phyloP scores from a whole-genome alignment of 768 basidiomycete genomes.

The Russula emetica region DNA sequence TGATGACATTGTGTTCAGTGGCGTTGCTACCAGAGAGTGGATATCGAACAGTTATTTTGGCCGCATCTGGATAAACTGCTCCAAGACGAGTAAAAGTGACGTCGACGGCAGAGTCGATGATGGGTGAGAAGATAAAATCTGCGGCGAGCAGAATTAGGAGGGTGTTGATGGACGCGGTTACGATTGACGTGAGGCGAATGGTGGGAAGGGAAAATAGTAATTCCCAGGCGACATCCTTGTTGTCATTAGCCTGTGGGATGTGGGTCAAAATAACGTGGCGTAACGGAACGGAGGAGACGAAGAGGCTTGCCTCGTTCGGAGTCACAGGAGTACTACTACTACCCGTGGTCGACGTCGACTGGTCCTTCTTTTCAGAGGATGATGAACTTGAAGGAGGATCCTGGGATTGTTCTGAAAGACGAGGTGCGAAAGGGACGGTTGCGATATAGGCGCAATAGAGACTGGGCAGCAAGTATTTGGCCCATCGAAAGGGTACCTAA shows the following conservation, averaged over 20 bases:
- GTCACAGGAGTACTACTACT: too few species aligned
- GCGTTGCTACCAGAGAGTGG: conserved; percentile 38
- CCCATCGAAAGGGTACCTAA: conserved; percentile 1
- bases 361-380: conserved; percentile 4
- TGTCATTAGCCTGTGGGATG: conserved; percentile 1
- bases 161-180: conserved; percentile 40
- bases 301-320: conserved; percentile 31
- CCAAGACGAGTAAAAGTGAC: conserved; percentile 67
- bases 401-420: neutral
- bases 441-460: conserved; percentile 19
- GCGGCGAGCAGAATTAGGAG: conserved; percentile 36
- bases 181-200: conserved; percentile 27
- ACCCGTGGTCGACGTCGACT: neutral
- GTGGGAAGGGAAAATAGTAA: conserved; percentile 37
- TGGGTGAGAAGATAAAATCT: conserved; percentile 55
- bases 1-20: conserved; percentile 35
- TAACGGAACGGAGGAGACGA: conserved; percentile 32
- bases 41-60: conserved; percentile 60
- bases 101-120: conserved; percentile 49
- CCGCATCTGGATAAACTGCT: conserved; percentile 59
- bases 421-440: conserved; percentile 24
- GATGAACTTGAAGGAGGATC: neutral
- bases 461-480: conserved; percentile 36
- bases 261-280: conserved; percentile 24
- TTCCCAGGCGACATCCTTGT: conserved; percentile 26